Evolutionary conservation across 1,284 basidiomycete species (phyloP).

Genomic region (Sphaerobolus stellatus): DNA sequence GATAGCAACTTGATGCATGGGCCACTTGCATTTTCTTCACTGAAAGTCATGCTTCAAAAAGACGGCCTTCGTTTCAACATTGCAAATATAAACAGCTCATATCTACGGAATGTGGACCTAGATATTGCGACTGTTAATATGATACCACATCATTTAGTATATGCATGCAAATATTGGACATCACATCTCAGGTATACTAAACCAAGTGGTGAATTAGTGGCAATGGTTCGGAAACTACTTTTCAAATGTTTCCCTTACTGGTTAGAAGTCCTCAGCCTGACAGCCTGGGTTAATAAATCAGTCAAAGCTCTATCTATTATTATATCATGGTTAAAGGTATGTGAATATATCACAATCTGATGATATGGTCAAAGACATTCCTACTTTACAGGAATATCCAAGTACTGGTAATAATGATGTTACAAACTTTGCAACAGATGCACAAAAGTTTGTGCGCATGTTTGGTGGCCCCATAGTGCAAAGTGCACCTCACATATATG

Average conservation of each 20-base stretch:
- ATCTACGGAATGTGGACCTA: not conserved
- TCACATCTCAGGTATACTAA: not conserved
- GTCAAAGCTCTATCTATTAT: not conserved
- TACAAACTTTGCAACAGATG: not conserved
- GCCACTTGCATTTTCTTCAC: not conserved
- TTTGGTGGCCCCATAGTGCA: not conserved
- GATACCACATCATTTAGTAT: not conserved
- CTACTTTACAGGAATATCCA: not conserved
- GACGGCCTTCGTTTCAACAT: constrained; percentile 4
- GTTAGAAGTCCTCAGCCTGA: constrained; percentile 16
- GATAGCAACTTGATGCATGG: not conserved
- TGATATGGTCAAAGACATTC: too few relatives aligned
- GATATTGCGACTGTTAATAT: not conserved
- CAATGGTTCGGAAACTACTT: not conserved
- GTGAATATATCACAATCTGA: not conserved
- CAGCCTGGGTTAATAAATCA: not conserved
- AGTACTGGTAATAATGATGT: not conserved
- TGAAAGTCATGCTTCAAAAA: not conserved
- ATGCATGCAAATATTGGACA: constrained; percentile 2
- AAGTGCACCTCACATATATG: constrained; percentile 14
- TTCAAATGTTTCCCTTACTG: constrained; percentile 3
- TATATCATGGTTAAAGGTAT: constrained; percentile 1
- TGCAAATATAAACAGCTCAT: not conserved
- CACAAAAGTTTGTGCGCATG: not conserved
- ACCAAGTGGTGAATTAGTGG: not conserved